Evolutionary conservation across 768 basidiomycete genomes (phyloP), one percentile per base, ranked within the genome.

Genomic region (Crassisporium funariophilum): DNA sequence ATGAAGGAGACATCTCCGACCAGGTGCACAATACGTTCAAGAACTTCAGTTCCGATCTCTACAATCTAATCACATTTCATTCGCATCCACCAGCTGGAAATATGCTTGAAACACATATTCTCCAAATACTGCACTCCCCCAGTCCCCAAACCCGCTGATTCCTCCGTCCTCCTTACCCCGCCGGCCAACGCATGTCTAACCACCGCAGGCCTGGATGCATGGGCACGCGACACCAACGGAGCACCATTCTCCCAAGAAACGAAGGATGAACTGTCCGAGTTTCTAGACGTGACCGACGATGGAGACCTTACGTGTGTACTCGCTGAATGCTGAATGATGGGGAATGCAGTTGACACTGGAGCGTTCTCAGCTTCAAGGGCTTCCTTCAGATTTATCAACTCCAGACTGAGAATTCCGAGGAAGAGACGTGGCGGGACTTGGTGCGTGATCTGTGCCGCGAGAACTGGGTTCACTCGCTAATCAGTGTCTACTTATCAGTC

Each of bases 141-240:
- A 23, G 62, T 52, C 13, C 41, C 44, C 38, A 36, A 33, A 17
- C 33, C 54, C 12, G 41, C 45, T n/a, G 39, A 49, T 25, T 46
- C 33, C 6, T 40, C 43, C 17, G 55, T 57, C 17, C 56, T 84
- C 27, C 70, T 78, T 13, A 63, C 61, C 6, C 81, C 84, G 8
- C 72, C 73, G n/a, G 66, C 73, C 4, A 70, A 76, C 53, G 82
- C 88, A 35, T 84, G 70, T 62, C 69, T 90, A 13, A 71, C 78
- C 5, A 64, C 74, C 1, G 70, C 80, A 46, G 88, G 81, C 6
- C 65, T 91, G 41, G 88, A 91, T 62, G 72, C 73, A 34, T 92
- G 86, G 84, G 88, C 89, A 10, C 67, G 66, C 19, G 90, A 88
- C 46, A 92, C 90, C 8, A 92, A 92, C 50, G 90, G 89, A n/a